Evolutionary conservation across 106 monocot species (phyloP), one percentile per base, ranked within the genome.

Genomic region (Triglochin maritima): DNA sequence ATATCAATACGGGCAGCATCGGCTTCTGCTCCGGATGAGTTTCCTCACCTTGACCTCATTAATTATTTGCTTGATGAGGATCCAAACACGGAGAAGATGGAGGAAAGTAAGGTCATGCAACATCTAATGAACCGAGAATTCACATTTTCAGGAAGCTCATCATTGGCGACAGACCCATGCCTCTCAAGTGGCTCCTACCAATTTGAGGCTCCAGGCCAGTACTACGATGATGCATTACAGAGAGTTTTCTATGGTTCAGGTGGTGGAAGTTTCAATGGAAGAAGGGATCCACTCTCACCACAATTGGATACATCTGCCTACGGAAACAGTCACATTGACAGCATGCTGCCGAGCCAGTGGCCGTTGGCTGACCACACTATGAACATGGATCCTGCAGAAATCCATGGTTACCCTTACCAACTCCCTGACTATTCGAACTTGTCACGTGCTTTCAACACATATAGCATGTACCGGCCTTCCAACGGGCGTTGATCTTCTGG

Each of bases 11-110:
- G 64, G 55, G 80, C 67, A 13, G 54, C 67, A 45, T 67, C 70
- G 46, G 89, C 74, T 13, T 4, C 46, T 6, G 68, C 73, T 43
- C 68, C 56, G 3, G 87, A 96, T 3, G 95, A 96, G 48, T 96
- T 96, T 52, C 95, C 95, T 3, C 95, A 96, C 59, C 75, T 96
- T 63, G 95, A 90, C 69, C 87, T 96, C 50, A 96, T 96, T 60
- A 91, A 96, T 68, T 85, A 85, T 54, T 74, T 96, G 79, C 81
- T 96, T 53, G 78, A 96, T 17, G 96, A 96, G 55, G 95, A 91
- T 6, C 84, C 78, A 53, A 70, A 42, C 47, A 50, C 56, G 56
- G 75, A 74, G 29, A 73, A 47, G 64, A n/a, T 68, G 48, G 51
- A 17, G 14, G 17, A 42, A 60, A 50, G 54, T 47, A 68, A 50